Base-by-base conservation (phyloP, 768 basidiomycete species). In the Boletus coccyginus region DNA sequence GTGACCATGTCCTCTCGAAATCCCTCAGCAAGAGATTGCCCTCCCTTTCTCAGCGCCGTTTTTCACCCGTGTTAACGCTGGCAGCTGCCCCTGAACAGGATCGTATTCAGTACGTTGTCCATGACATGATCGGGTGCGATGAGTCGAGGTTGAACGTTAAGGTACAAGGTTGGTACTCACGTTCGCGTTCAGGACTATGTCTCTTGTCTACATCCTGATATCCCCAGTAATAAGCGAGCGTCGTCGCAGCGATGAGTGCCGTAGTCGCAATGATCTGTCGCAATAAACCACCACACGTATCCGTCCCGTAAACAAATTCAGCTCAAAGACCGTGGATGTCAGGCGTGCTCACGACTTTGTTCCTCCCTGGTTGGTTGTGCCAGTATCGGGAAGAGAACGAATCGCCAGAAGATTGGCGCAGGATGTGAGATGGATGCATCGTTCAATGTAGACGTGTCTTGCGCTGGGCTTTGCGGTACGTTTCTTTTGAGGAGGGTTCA, bases 211-310 rank as follows among this genome's bases (percentile, higher is more conserved):
- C 62, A 32, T 65, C 73, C 29, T 66, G 71, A 59, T 73, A 73
- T 14, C 70, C 71, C 71, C 73, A 74, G 32, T 73, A 73, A 56
- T 73, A 74, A 36, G 69, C 71, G 40, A 72, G 62, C 21, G 64
- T 69, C 32, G 71, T 66, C 36, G 66, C 61, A 10, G 66, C 69
- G 21, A 73, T 7, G 36, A 73, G n/a, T 29, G 61, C 62, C 1
- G 64, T 64, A 9, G 65, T 61, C 21, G 65, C 70, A 9, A 74
- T 68, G 14, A 74, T 47, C 71, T 73, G 27, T 41, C n/a, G 39
- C 45, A 50, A n/a, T 32, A 17, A 24, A n/a, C 6, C 21, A 33
- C 47, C 1, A 17, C 12, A n/a, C 10, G 7, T n/a, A 31, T 36
- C 3, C 27, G 29, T 24, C 13, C 16, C 4, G 27, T 12, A 7